Percentiles rank a stretch among this genome's conserved stretches.
Evolutionary conservation across 2,329 filamentous ascomycete genomes (phyloP).

Genomic region (Calycina marina): DNA sequence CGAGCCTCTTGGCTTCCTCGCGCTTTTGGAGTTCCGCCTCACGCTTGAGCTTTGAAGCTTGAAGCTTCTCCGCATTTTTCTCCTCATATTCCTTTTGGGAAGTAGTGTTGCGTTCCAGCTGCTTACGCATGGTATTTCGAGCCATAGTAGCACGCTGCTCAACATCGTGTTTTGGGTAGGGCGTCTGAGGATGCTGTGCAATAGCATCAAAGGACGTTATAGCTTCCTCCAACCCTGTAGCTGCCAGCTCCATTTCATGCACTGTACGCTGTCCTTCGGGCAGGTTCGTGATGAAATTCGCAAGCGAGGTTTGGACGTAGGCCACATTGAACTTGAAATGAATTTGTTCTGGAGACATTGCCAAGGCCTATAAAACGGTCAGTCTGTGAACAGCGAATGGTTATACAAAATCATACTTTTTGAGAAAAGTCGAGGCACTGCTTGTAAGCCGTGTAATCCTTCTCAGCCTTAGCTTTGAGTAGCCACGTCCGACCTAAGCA

Average conservation of each 20-base stretch:
- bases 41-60: constrained; percentile 63
- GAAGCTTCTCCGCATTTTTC: constrained; percentile 78
- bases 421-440: constrained; percentile 48
- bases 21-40: constrained; percentile 66
- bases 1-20: constrained; percentile 59
- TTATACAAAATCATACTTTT: constrained; percentile 31
- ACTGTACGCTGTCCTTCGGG: constrained; percentile 64
- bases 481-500: constrained; percentile 60
- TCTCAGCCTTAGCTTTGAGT: constrained; percentile 49
- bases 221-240: constrained; percentile 68
- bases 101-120: constrained; percentile 73
- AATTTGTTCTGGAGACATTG: constrained; percentile 65
- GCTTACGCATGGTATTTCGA: constrained; percentile 82
- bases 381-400: constrained; percentile 7
- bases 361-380: constrained; percentile 46
- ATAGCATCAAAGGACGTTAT: constrained; percentile 59
- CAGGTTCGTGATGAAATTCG: constrained; percentile 61
- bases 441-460: constrained; percentile 45
- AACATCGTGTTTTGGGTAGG: constrained; percentile 80
- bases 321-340: constrained; percentile 97
- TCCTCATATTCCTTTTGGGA: constrained; percentile 85
- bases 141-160: constrained; percentile 97
- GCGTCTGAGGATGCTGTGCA: constrained; percentile 49
- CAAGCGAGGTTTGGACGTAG: constrained; percentile 91
- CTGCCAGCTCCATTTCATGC: constrained; percentile 67